Conservation (phyloP, 1,284 basidiomycete species). For the Ustilago nuda region DNA sequence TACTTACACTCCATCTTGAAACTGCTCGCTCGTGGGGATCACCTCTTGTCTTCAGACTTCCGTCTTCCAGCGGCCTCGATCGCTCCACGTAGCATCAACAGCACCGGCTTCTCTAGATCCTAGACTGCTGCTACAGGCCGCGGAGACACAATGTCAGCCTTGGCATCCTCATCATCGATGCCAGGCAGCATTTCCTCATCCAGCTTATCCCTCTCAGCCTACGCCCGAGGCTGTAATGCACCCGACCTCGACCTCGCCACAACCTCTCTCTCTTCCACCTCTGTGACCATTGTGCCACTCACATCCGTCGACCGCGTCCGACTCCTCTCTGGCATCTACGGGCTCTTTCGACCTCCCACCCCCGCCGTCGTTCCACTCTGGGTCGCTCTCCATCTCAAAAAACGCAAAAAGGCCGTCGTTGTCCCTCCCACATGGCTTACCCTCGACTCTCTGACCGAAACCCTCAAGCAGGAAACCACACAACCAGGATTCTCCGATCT, state of each 20-base stretch:
- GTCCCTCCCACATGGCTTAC: conserved; percentile 88
- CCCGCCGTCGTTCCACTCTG: conserved; percentile 87
- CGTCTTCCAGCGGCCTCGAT: not conserved
- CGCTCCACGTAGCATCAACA: not conserved
- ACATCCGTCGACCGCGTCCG: conserved; percentile 63
- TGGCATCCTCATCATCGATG: conserved; percentile 13
- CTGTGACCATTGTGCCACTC: conserved; percentile 60
- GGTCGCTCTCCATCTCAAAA: conserved; percentile 92
- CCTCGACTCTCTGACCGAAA: conserved; percentile 81
- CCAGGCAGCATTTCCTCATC: conserved; percentile 23
- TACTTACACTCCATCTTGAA: not conserved
- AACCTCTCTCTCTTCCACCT: conserved; percentile 45
- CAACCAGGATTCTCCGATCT: conserved; percentile 64
- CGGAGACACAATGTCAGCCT: conserved; percentile 16
- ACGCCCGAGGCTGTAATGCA: conserved; percentile 17
- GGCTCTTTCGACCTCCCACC: conserved; percentile 88
- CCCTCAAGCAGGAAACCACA: conserved; percentile 64
- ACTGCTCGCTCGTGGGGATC: not conserved
- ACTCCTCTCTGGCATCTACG: conserved; percentile 74
- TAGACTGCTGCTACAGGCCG: not conserved
- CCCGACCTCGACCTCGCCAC: conserved; percentile 52
- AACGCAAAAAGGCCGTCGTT: conserved; percentile 92
- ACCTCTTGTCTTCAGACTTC: not conserved
- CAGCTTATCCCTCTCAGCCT: conserved; percentile 23
- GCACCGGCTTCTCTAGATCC: not conserved